Percentiles rank a stretch among this genome's conserved stretches.
Evolutionary conservation across 2,329 filamentous ascomycete species (phyloP).

Genomic region (Aureobasidium lini): DNA sequence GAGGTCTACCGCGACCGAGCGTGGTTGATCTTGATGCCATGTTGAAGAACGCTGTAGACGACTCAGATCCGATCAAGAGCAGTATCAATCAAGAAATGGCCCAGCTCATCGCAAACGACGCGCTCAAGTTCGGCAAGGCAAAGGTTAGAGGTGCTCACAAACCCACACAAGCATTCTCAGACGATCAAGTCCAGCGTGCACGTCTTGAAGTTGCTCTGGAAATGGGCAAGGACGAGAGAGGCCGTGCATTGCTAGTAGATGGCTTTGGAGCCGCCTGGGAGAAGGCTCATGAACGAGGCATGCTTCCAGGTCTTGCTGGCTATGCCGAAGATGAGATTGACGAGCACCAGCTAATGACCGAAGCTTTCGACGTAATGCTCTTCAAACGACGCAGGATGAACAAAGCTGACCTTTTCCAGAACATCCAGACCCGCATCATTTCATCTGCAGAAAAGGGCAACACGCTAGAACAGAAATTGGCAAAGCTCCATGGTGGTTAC

Average conservation of each 20-base stretch:
- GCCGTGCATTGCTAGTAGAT: slow-evolving; percentile 40
- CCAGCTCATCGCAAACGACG: slow-evolving; percentile 73
- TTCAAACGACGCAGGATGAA: neutral
- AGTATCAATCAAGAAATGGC: slow-evolving; percentile 72
- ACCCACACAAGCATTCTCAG: slow-evolving; percentile 58
- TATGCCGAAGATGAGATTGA: slow-evolving; percentile 73
- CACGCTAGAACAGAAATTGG: slow-evolving; percentile 90
- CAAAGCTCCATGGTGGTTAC: slow-evolving; percentile 81
- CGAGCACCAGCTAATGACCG: slow-evolving; percentile 56
- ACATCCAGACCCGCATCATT: slow-evolving; percentile 65
- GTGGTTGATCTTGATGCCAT: slow-evolving; percentile 64
- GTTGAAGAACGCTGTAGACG: slow-evolving; percentile 53
- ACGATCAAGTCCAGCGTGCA: slow-evolving; percentile 65
- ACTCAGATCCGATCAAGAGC: slow-evolving; percentile 57
- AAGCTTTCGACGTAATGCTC: slow-evolving; percentile 63
- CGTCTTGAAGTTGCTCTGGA: slow-evolving; percentile 70
- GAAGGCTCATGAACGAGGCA: slow-evolving; percentile 37
- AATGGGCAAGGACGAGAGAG: slow-evolving; percentile 41
- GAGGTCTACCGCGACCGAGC: slow-evolving; percentile 67
- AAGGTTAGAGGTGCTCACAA: slow-evolving; percentile 56
- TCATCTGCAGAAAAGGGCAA: slow-evolving; percentile 70
- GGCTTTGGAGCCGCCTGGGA: slow-evolving; percentile 47
- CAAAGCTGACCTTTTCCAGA: slow-evolving; percentile 34
- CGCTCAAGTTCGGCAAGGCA: slow-evolving; percentile 62
- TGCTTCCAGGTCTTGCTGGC: slow-evolving; percentile 71